Evolutionary conservation across 148 eudicot species (phyloP), one percentile per base, ranked within the genome.

Genomic region (Agrostemma githago): DNA sequence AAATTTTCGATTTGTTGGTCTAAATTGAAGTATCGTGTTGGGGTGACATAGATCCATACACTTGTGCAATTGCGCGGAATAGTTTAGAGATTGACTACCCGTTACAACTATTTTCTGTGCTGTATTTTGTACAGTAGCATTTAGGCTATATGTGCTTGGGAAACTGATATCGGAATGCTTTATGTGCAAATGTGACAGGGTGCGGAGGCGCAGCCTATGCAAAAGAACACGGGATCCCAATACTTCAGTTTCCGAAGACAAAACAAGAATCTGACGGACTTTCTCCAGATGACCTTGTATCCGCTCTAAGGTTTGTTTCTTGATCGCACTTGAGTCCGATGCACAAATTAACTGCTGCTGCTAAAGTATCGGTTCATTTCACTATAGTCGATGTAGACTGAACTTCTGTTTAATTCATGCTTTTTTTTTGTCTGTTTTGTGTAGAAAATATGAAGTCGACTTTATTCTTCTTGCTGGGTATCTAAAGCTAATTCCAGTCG

Each of bases 141-240:
- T 26, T 26, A 26, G 0, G 34, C 34, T 26, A 26, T 26, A 26
- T 26, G 34, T 1, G 34, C 34, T 26, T 26, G 34, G 34, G 34
- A 26, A 26, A 26, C 34, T 26, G 34, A 26, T 26, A 26, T 26
- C 34, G 34, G 34, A 26, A 26, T 26, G 34, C 34, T 26, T 26
- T 17, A 53, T 73, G 40, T 78, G 68, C 68, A 37, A 68, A 64
- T 58, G 80, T 58, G 80, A 82, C 85, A 93, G 98, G 81, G 74
- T 93, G 91, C 82, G 98, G 98, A 71, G 97, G 98, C 68, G 98
- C 96, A n/a, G 77, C 75, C 43, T 91, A 85, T 87, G 98, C 98
- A 26, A 89, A 85, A 77, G 88, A 87, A 20, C 82, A 83, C 11
- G 87, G 85, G 44, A 91, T 93, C 66, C 90, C 98, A 34, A 83